Evolutionary conservation across 2,329 filamentous ascomycete genomes (phyloP).

Genomic region (Graphiopsis chlorocephala): DNA sequence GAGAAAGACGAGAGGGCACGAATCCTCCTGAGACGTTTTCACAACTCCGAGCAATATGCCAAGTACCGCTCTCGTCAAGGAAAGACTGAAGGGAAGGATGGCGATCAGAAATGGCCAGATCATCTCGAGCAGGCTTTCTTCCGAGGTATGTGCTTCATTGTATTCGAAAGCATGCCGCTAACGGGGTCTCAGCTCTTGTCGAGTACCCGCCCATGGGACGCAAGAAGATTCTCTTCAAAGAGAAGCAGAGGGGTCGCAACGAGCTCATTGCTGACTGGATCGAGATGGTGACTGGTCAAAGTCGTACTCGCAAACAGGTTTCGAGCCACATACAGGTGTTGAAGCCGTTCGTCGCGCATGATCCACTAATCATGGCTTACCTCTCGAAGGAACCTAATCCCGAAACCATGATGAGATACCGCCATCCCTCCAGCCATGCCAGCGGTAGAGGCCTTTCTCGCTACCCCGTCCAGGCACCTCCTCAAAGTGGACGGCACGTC

Average conservation of each 20-base stretch:
- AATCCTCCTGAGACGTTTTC: conserved; percentile 25
- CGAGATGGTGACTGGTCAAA: conserved; percentile 52
- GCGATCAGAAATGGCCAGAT: conserved; percentile 47
- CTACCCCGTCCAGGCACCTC: conserved; percentile 21
- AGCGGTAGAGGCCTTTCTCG: conserved; percentile 22
- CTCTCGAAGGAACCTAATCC: conserved; percentile 33
- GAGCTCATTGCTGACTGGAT: conserved; percentile 62
- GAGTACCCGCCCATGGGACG: conserved; percentile 59
- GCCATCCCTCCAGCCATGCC: conserved; percentile 16
- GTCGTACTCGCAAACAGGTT: conserved; percentile 57
- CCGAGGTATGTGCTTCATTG: conserved; percentile 37
- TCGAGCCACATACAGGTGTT: conserved; percentile 64
- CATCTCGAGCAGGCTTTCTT: conserved; percentile 49
- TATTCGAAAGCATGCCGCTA: background rate
- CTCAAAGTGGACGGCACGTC: conserved; percentile 15
- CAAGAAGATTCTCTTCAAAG: conserved; percentile 46
- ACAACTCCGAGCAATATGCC: conserved; percentile 40
- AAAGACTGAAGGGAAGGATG: conserved; percentile 30
- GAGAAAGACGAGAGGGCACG: conserved; percentile 10
- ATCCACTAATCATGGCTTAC: conserved; percentile 48
- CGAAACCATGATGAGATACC: conserved; percentile 12
- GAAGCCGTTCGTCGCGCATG: conserved; percentile 53
- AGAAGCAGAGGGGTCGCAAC: conserved; percentile 58
- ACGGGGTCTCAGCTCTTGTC: conserved; percentile 43
- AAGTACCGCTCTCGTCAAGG: conserved; percentile 47